Evolutionary conservation across 352 stramenopile species (phyloP), one percentile per base, ranked within the genome.

Genomic region (Pythium grandisporangium): DNA sequence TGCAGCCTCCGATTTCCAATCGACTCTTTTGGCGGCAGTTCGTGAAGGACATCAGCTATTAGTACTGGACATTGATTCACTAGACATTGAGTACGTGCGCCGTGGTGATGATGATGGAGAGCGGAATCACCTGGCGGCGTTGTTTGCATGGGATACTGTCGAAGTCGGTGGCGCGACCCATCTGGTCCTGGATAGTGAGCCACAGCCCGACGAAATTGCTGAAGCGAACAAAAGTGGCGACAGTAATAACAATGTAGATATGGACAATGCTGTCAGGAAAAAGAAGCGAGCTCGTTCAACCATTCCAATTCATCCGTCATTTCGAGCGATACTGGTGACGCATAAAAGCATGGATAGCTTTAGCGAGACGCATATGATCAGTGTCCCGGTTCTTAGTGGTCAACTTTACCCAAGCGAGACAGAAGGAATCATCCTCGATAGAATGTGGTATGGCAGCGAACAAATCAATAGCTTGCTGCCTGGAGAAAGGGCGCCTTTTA

Each of bases 1-100:
- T 7, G 56, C 49, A 34, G 60, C 58, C 0, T 6, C 20, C 4
- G 66, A 76, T 21, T 61, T 86, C 14, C 38, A 66, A 7, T 20
- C 54, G 0, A 56, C 61, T 0, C 40, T 86, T 11, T 17, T 23
- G 5, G n/a, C 37, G 2, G 68, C 73, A 13, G 55, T 79, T n/a
- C 37, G 33, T 13, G 48, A 70, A 7, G 73, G 70, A 1, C 54
- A 81, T 10, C 70, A 84, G 38, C 30, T 86, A 6, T 17, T 86
- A 14, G 67, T 86, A 5, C 44, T 86, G 1, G 73, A 84, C 12
- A 59, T 83, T 0, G 56, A 76, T 6, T 70, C 70, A 3, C 33
- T 63, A 0, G 63, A 86, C 30, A 30, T 47, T 0, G 58, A 73
- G 23, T 39, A 17, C 16, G 22, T 37, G 29, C 19, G 32, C 10